Base-by-base conservation (phyloP, 129 eudicot species). In the Lactuca saligna region DNA sequence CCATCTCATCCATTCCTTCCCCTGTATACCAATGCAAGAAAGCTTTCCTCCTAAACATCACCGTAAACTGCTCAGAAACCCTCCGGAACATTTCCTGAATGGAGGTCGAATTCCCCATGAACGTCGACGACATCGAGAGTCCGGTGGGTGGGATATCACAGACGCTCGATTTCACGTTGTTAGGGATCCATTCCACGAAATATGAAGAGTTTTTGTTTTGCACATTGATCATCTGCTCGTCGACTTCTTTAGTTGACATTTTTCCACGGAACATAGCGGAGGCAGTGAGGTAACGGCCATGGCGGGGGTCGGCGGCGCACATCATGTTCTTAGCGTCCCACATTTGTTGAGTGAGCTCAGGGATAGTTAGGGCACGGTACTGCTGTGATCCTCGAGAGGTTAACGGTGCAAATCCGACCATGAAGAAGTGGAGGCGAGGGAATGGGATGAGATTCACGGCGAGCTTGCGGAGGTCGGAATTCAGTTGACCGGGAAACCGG, bases 351-450 rank as follows among this genome's bases (percentile, higher is more conserved):
- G 88, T 86, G 33, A 86, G 86, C 49, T 86, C 93, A 0, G 93
- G 88, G 71, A 86, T 86, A 14, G 88, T 83, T 58, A 83, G 77
- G 35, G 93, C 82, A 2, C 86, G 82, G 63, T 86, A 86, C 54
- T 86, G 93, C 37, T 83, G 93, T 59, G 89, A 87, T 6, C 84
- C 82, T 17, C 86, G 74, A 38, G 94, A 87, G 49, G 94, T 87
- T 12, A 87, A 73, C 0, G 96, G 96, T 0, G 96, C 96, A 2
- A 88, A 88, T 1, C 95, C 95, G 1, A 87, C 95, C 95, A 87
- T 87, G 74, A 87, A 87, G 80, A 87, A 87, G 73, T 88, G 96
- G 51, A 88, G 91, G n/a, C 96, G 90, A 0, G 96, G 96, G 80
- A 88, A 88, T 0, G 96, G 96, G 70, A 88, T 85, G 33, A 88